A percentile compares a stretch with the other conserved stretches of the same genome.
phyloP scores from a whole-genome alignment of 2,329 filamentous ascomycete species.

The Trichophyton equinum region DNA sequence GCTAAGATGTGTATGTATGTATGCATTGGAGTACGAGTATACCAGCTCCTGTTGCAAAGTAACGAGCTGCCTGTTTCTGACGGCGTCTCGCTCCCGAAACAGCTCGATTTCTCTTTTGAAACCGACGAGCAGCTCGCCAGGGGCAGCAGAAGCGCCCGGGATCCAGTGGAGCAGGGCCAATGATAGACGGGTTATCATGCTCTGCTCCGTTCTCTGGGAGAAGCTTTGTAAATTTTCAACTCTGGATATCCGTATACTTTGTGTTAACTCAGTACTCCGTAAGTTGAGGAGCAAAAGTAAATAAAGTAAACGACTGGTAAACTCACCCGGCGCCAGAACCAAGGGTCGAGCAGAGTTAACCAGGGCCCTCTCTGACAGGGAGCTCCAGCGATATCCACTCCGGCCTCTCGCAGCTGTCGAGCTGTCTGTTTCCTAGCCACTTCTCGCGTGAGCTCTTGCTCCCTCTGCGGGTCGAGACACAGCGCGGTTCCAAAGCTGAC shows the following conservation, averaged over 20 bases:
- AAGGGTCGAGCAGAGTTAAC: neutral
- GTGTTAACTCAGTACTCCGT: too few relatives aligned
- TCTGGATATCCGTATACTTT: neutral
- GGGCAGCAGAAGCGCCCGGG: neutral
- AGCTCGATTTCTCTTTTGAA: neutral
- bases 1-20: too few relatives aligned
- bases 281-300: too few relatives aligned
- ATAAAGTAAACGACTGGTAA: too few relatives aligned
- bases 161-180: neutral
- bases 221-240: neutral
- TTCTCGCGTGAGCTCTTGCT: neutral
- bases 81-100: neutral
- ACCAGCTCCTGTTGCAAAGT: neutral
- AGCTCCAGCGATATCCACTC: neutral
- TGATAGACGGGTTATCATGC: neutral
- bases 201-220: neutral
- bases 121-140: neutral
- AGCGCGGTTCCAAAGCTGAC: neutral
- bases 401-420: neutral
- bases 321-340: neutral
- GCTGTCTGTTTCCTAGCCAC: neutral
- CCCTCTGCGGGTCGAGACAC: neutral
- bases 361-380: neutral
- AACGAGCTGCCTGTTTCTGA: neutral
- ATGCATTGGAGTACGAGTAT: neutral